Base-by-base conservation (phyloP, 345 rosid species). In the Sonneratia caseolaris region DNA sequence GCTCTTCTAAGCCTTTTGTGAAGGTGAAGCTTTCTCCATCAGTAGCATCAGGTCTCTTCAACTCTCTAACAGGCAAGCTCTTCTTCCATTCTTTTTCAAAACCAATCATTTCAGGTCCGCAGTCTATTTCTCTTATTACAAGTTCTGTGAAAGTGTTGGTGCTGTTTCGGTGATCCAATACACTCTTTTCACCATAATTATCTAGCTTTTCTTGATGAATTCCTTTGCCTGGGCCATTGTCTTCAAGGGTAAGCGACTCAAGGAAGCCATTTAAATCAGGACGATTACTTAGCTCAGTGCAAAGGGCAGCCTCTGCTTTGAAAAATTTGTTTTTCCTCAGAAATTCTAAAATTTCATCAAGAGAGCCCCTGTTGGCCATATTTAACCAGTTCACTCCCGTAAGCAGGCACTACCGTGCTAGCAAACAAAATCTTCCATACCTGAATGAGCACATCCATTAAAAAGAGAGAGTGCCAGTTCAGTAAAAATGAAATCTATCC, bases 231-330 rank as follows among this genome's bases (percentile, higher is more conserved):
- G 75, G 72, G 42, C 78, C 86, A 75, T 68, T 68, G 6, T 86
- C 90, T 72, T 82, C 94, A 10, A 88, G 75, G 36, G 64, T 70
- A 71, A 88, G 90, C 40, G 80, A 89, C 76, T 84, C 80, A 83
- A 88, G 81, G 66, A 87, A 83, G 18, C 87, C 91, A 83, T 86
- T 92, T 59, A 92, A 76, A 82, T 95, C 98, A 77, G 91, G 88
- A 22, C 64, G 86, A 81, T 76, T 83, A 55, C 66, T 74, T 3
- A 96, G 87, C 90, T 96, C 99, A 75, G 86, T 76, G 61, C 91
- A 96, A 78, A 96, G 79, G 71, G 99, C 98, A 70, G 94, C 93
- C 87, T 96, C 99, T 66, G 98, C 99, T 77, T 91, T 81, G 2
- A 87, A 84, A 81, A 96, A 88, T 55, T 76, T 87, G 76, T 92